phyloP scores from a whole-genome alignment of 2,329 filamentous ascomycete genomes.

The Penicillium frequentans region DNA sequence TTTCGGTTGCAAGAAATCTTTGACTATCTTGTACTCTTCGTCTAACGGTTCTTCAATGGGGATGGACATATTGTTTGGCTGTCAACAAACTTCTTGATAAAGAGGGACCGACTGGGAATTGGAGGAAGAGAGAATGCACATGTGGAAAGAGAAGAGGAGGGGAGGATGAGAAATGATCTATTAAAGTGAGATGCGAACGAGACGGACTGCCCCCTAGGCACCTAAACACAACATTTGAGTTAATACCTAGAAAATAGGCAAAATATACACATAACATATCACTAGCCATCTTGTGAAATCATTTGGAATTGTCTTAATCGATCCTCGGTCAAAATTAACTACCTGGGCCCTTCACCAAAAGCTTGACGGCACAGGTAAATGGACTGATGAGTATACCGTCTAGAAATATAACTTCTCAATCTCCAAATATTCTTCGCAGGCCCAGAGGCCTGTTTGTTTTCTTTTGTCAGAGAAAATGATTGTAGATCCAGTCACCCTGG shows the following conservation, averaged over 20 bases:
- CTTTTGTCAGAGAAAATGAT: no score
- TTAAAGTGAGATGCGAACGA: not conserved
- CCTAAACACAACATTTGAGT: not conserved
- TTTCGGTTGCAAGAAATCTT: not conserved
- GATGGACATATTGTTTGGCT: not conserved
- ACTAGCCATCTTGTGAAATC: not conserved
- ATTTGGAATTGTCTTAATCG: not conserved
- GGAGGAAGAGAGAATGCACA: not conserved
- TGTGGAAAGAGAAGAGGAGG: not conserved
- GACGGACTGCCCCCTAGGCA: no score
- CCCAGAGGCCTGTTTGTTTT: no score
- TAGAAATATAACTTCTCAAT: no score
- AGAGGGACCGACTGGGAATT: not conserved
- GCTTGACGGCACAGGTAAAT: not conserved
- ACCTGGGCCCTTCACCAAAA: not conserved
- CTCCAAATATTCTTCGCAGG: no score
- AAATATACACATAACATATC: not conserved
- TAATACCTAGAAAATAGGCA: not conserved
- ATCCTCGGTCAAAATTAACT: not conserved
- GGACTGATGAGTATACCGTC: not conserved
- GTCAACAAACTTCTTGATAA: not conserved
- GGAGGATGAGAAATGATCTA: conserved; percentile 4
- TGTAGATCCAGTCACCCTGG: no score
- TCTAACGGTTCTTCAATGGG: not conserved
- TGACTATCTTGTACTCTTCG: not conserved